Evolutionary conservation across 495 filamentous ascomycete genomes (phyloP), one percentile per base, ranked within the genome.

Genomic region (Podospora pseudopauciseta): DNA sequence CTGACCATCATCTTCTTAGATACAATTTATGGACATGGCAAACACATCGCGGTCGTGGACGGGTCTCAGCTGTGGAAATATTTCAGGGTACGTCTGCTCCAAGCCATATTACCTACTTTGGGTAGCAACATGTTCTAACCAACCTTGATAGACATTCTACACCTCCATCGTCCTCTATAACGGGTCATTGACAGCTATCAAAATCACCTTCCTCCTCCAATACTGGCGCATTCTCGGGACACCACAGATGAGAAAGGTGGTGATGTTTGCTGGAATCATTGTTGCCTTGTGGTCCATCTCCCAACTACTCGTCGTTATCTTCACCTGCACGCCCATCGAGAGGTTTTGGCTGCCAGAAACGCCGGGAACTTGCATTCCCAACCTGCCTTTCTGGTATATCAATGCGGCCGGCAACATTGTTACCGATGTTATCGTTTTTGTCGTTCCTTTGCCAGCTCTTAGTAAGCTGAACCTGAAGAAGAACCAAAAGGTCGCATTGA

Each of bases 391-490:
- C 30, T 84, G 82, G 76, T 85, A 83, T 73, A 73, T 79, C 65
- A 86, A 83, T 72, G 80, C 80, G 3, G 78, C 77, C 0, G 78
- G 84, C 26, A 87, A 86, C 73, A 84, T 88, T 58, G 60, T 81
- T 27, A 83, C 81, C 54, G 86, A 88, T 70, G 60, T 85, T 39
- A 74, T 80, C 32, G 74, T 85, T 58, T 81, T 85, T 54, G 30
- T 84, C 0, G 80, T 87, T 56, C 86, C 87, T 0, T 75, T 88
- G 56, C 83, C 83, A 9, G 77, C 77, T 1, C 28, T 78, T n/a
- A 65, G 55, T 13, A 64, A 66, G 18, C 65, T 78, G 3, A 77
- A 77, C 26, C 70, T 78, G n/a, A 69, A 70, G 13, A 65, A 34
- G 44, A 55, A 65, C 5, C 73, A 75, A n/a, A 76, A 76, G 60